Evolutionary conservation across 2,329 filamentous ascomycete species (phyloP).

Genomic region (Scolecobasidium constrictum): DNA sequence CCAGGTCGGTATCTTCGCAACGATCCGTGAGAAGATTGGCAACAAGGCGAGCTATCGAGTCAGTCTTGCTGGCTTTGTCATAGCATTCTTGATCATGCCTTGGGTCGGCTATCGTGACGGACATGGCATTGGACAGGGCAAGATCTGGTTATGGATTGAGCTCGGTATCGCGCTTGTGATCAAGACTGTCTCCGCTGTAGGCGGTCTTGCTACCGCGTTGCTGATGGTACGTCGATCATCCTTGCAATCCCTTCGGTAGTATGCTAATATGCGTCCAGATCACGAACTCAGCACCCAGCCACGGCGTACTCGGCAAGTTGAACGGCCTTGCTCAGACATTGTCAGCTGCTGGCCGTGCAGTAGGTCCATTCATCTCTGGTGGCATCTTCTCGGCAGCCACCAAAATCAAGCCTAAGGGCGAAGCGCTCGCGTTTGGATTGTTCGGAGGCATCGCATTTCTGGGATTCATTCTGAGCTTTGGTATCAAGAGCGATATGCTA

Average conservation of each 20-base stretch:
- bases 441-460: conserved; percentile 75
- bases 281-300: conserved; percentile 82
- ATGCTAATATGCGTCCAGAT: conserved; percentile 44
- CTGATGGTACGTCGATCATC: conserved; percentile 52
- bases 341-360: conserved; percentile 77
- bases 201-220: conserved; percentile 80
- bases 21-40: conserved; percentile 65
- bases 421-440: conserved; percentile 73
- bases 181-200: conserved; percentile 84
- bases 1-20: conserved; percentile 76
- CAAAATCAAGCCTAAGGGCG: conserved; percentile 65
- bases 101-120: conserved; percentile 66
- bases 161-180: conserved; percentile 70
- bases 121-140: conserved; percentile 44
- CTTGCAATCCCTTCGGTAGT: not conserved
- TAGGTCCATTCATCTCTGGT: conserved; percentile 81
- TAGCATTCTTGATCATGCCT: conserved; percentile 80
- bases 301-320: conserved; percentile 75
- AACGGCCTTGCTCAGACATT: conserved; percentile 93
- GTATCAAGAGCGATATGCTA: conserved; percentile 54
- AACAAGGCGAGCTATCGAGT: conserved; percentile 77
- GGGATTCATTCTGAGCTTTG: conserved; percentile 70
- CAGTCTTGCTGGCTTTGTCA: conserved; percentile 66
- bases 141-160: conserved; percentile 66
- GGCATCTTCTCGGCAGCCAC: conserved; percentile 73